Evolutionary conservation across 106 monocot genomes (phyloP), one percentile per base, ranked within the genome.

Genomic region (Chionographis japonica): DNA sequence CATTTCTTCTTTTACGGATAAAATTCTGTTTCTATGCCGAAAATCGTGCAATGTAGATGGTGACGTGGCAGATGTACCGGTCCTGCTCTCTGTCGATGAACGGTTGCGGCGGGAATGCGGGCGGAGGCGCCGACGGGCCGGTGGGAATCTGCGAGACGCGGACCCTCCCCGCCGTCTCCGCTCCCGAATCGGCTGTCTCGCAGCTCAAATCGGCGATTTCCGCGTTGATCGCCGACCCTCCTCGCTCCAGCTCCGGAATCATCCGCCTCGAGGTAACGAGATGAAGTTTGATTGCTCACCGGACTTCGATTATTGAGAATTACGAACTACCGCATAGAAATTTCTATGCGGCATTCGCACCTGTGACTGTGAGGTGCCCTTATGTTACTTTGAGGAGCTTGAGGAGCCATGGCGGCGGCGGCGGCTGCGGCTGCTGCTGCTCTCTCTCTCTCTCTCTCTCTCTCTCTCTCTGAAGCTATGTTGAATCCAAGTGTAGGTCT

Each of bases 201-300:
- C 73, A 77, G 71, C 81, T 89, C 49, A 50, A 54, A 15, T 62
- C 73, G 42, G 89, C 82, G 9, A 63, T 85, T 6, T 50, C 70
- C 12, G 68, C 73, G 2, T 70, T 89, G 59, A 60, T n/a, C 8
- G 62, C 75, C 54, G 76, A 80, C 11, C 79, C 89, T 2, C 94
- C 94, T 5, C 54, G 17, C n/a, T 65, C 71, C 35, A 40, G 54
- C 41, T 95, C 94, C 49, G 94, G 94, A 52, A 88, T 95, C 68
- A 88, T 95, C 70, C 85, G 94, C 2, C 61, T 95, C 56, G 79
- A 95, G 91, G 94, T 86, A 58, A 61, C 4, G 16, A 40, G 41
- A 63, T 12, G 53, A 6, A 8, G 7, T 4, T 13, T 1, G 14
- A 17, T 63, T 27, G 27, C 27, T 27, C 27, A 27, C 27, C 27